Conservation (phyloP, 1,284 basidiomycete species). For the Lentinula novae-zelandiae region DNA sequence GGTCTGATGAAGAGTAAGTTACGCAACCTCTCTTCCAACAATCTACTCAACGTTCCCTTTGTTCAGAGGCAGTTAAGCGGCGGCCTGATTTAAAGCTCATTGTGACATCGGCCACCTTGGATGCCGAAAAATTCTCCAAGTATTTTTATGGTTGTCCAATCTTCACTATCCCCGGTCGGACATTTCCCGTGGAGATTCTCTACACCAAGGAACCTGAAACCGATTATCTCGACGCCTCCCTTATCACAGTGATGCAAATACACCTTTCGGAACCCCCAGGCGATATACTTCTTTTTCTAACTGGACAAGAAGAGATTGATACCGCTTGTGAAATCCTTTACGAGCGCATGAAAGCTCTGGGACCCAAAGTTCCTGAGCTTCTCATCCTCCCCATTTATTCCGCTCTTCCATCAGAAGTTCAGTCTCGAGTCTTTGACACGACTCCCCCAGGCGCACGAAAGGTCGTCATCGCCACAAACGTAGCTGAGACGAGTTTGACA, state of each 20-base stretch:
- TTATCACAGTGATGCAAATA: conserved; percentile 99
- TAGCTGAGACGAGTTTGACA: conserved; percentile 97
- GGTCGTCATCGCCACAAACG: conserved; percentile 98
- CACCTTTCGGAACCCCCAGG: conserved; percentile 97
- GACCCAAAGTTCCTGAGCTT: conserved; percentile 95
- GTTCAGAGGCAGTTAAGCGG: conserved; percentile 86
- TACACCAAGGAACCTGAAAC: conserved; percentile 98
- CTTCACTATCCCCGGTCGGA: conserved; percentile 99
- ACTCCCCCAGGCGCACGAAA: conserved; percentile 96
- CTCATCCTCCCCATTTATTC: conserved; percentile 98
- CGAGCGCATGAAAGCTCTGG: conserved; percentile 97
- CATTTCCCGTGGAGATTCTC: conserved; percentile 96
- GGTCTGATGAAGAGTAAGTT: conserved; percentile 90
- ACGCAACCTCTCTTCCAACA: conserved; percentile 16
- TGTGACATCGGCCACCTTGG: conserved; percentile 97
- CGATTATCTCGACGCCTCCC: conserved; percentile 97
- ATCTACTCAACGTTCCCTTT: conserved; percentile 19
- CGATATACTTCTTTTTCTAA: conserved; percentile 95
- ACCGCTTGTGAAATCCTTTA: conserved; percentile 96
- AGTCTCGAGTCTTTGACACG: conserved; percentile 96
- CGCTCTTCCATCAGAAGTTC: conserved; percentile 95
- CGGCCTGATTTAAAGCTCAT: conserved; percentile 96
- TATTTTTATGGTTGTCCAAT: conserved; percentile 99
- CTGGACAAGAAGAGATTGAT: conserved; percentile 98
- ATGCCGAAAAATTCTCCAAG: conserved; percentile 98